These are phyloP conservation scores for Ascochyta fabae DNA, from an alignment of 2,329 filamentous ascomycete species.

Conservation along the genomic window DNA sequence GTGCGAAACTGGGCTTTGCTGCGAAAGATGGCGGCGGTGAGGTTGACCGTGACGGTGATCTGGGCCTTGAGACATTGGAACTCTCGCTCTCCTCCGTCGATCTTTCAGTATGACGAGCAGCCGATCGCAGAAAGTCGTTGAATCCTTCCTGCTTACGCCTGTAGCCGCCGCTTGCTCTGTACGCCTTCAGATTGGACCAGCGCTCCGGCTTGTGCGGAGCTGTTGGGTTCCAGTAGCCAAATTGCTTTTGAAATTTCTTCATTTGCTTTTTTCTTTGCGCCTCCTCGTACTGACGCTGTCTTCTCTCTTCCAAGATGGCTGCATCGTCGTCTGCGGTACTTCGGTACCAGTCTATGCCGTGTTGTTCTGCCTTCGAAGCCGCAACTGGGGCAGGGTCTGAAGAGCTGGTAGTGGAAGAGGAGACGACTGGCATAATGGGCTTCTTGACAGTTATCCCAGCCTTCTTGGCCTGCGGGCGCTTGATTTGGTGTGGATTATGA, in stretches of 20 bases:
- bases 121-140: conserved; percentile 29
- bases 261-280: conserved; percentile 64
- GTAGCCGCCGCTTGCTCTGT: conserved; percentile 35
- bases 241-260: conserved; percentile 78
- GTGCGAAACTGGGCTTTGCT: conserved; percentile 53
- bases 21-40: conserved; percentile 10
- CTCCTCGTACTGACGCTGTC: conserved; percentile 75
- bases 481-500: conserved; percentile 43
- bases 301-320: conserved; percentile 67
- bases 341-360: conserved; percentile 64
- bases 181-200: conserved; percentile 37
- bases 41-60: conserved; percentile 24
- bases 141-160: conserved; percentile 33
- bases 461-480: conserved; percentile 42
- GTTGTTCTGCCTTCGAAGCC: conserved; percentile 24
- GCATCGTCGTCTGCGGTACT: conserved; percentile 81
- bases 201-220: conserved; percentile 34
- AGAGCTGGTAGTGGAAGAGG: conserved; percentile 18
- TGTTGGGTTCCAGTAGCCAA: conserved; percentile 60
- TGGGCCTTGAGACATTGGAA: conserved; percentile 15
- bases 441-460: conserved; percentile 30
- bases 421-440: conserved; percentile 28
- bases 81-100: conserved; percentile 22
- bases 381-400: conserved; percentile 23
- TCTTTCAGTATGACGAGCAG: conserved; percentile 20